Base-by-base conservation (phyloP, 257 asterid genomes). In the Perilla frutescens region DNA sequence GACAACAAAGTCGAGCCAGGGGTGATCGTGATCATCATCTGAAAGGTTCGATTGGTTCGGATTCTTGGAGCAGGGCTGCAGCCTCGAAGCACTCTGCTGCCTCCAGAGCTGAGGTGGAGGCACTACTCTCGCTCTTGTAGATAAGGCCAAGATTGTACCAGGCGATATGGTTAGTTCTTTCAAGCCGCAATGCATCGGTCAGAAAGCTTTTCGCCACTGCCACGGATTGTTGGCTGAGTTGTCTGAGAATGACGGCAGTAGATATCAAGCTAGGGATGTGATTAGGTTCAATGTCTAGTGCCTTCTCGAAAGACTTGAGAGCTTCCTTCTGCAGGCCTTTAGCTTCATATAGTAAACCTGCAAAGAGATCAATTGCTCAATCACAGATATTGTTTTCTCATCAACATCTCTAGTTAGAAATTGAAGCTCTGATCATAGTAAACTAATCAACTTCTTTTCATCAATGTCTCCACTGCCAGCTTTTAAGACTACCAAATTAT, bases 61-160 rank as follows among this genome's bases (percentile, higher is more conserved):
- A 76, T 79, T 93, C 98, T 76, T 89, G 90, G 64, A 93, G 90
- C 74, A 85, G 56, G 14, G 90, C 85, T 20, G 98, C 98, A 77
- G 98, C 98, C 83, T 89, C 93, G n/a, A 93, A 93, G 75, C 98
- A 93, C 76, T 90, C 95, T 0, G 84, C 97, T 5, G 97, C 98
- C 66, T 90, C 91, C 12, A 77, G 34, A 10, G 82, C 76, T 14
- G 84, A 83, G 26, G 77, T 74, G 20, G 84, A 83, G 26, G 77
- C 68, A 6, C 81, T 74, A 29, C 39, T 69, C 59, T 83, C 91
- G 12, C 65, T 73, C 86, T 85, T 91, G 83, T 86, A 85, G 36
- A 93, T 83, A 55, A 93, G 79, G 40, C 98, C 98, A 3, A 93
- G 97, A 84, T 87, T 85, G 85, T 91, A 89, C 98, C 98, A 93